Base-by-base conservation (phyloP, 1,284 basidiomycete genomes). In the Neolentinus lepideus region DNA sequence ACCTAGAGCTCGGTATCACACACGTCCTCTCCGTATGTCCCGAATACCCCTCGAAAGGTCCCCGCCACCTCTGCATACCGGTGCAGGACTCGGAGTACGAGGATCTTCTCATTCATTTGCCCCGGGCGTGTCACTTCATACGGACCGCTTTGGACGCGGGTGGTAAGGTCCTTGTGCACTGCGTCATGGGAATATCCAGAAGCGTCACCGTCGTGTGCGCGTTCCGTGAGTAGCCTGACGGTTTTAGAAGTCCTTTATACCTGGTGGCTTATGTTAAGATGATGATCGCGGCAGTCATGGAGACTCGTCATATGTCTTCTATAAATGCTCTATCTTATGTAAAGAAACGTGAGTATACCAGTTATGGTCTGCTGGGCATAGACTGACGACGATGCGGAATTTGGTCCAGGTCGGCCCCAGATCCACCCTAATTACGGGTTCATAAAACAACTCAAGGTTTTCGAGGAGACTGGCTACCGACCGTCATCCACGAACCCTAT, bases 91-190 rank as follows among this genome's bases (percentile, higher is more conserved):
- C 74, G 0, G 83, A 85, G 61, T 81, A 80, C 54, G 80, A 80
- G 45, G 78, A 85, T 56, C 70, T 85, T 26, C 75, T 85, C 16
- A 75, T 80, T 26, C 75, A 83, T 57, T 69, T 85, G 1, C 79
- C 81, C 1, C 58, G 64, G 12, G 73, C 79, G 12, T 82, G 81
- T 63, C 63, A 60, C 19, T 85, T 85, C 61, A 85, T 85, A 36
- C 71, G 80, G 59, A 57, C 67, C 21, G 80, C 82, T 3, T 60
- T 85, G 38, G 64, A 70, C 3, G 43, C 63, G 3, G 73, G 75
- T 31, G 80, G 81, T 0, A 74, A 67, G 53, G 80, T 90, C 29
- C 76, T 92, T 19, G 84, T 92, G 14, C 89, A 92, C 63, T 92
- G 90, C 68, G 73, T 75, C 35, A 76, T 78, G 59, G 78, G 78